Evolutionary conservation across 2,329 filamentous ascomycete species (phyloP).

Genomic region (Penicillium sp.): DNA sequence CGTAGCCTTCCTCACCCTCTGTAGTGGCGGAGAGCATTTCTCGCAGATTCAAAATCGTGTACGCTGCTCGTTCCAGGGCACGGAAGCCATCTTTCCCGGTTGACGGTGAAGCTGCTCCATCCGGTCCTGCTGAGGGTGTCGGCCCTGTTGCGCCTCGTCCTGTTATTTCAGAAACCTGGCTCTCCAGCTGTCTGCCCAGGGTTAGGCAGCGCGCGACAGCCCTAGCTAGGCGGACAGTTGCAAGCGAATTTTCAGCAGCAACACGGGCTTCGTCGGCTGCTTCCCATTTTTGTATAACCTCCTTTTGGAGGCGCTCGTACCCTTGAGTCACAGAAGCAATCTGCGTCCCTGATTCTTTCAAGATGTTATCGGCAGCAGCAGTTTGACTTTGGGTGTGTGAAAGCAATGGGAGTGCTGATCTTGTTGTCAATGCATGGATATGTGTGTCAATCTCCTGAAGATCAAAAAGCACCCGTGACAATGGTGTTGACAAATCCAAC

Average conservation of each 20-base stretch:
- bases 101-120: conserved; percentile 26
- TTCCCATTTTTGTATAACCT: conserved; percentile 81
- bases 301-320: conserved; percentile 79
- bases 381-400: conserved; percentile 73
- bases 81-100: conserved; percentile 66
- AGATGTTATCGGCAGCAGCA: conserved; percentile 67
- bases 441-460: conserved; percentile 95
- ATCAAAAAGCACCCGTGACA: conserved; percentile 92
- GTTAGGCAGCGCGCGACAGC: conserved; percentile 75
- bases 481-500: conserved; percentile 87
- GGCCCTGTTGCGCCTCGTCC: conserved; percentile 35
- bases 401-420: conserved; percentile 76
- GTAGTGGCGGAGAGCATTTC: conserved; percentile 68
- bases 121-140: conserved; percentile 30
- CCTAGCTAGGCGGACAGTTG: conserved; percentile 73
- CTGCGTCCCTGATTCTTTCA: conserved; percentile 75
- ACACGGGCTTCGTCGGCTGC: conserved; percentile 78
- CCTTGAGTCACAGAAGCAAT: conserved; percentile 77
- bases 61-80: conserved; percentile 76
- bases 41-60: conserved; percentile 72
- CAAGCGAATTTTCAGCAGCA: conserved; percentile 74
- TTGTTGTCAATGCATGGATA: conserved; percentile 84
- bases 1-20: conserved; percentile 71
- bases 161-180: conserved; percentile 72
- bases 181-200: conserved; percentile 79